phyloP scores from a whole-genome alignment of 345 rosid species.

The Corymbia maculata region DNA sequence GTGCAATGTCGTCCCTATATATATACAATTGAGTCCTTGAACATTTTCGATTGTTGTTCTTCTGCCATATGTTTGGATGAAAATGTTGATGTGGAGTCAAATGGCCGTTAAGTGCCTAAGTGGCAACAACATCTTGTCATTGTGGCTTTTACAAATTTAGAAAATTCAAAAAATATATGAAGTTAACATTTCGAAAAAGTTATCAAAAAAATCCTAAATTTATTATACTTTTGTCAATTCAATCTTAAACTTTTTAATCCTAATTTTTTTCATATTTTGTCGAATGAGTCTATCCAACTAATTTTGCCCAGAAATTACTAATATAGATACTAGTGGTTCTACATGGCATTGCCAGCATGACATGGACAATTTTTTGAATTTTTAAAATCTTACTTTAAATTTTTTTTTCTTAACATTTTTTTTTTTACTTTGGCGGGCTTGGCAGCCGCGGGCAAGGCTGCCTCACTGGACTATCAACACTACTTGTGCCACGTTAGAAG shows the following conservation, averaged over 20 bases:
- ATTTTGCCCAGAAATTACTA: no score
- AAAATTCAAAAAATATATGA: background rate
- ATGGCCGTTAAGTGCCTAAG: background rate
- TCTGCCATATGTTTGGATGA: background rate
- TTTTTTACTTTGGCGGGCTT: no score
- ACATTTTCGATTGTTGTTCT: background rate
- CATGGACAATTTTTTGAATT: fast-evolving
- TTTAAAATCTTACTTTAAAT: no score
- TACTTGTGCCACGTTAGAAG: no score
- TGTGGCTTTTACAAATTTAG: background rate
- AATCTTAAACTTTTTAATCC: no score
- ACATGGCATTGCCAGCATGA: fast-evolving
- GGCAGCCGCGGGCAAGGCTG: no score
- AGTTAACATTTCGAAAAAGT: background rate
- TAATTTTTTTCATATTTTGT: no score
- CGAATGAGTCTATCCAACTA: fast-evolving
- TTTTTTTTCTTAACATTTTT: no score
- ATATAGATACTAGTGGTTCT: fast-evolving
- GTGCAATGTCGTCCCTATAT: background rate
- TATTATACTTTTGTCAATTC: no score
- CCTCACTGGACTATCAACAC: no score
- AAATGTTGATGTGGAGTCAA: background rate
- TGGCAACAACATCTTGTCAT: background rate
- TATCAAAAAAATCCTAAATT: fast-evolving
- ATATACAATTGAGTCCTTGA: background rate